Evolutionary conservation across 2,329 filamentous ascomycete species (phyloP).

Genomic region (Aspergillus eucalypticola): DNA sequence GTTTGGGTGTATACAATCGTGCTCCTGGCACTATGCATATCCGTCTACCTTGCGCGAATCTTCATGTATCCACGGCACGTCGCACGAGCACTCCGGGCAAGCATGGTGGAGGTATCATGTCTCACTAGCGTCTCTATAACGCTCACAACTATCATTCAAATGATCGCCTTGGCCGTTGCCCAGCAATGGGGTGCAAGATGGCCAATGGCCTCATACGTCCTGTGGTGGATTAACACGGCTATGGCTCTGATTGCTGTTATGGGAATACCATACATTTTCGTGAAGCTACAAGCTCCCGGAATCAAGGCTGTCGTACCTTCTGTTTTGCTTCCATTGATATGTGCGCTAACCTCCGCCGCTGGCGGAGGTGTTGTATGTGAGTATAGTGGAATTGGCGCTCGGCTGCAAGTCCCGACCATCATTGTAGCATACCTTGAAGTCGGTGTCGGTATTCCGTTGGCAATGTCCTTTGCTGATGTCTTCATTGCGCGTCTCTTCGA

Average conservation of each 20-base stretch:
- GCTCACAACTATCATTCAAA: conserved; percentile 36
- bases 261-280: conserved; percentile 37
- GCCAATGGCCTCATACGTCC: conserved; percentile 35
- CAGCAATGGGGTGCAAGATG: conserved; percentile 27
- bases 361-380: conserved; percentile 40
- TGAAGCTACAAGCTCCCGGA: conserved; percentile 40
- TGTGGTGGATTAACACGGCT: conserved; percentile 45
- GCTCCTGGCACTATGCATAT: conserved; percentile 30
- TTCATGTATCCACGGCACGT: conserved; percentile 35
- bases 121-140: conserved; percentile 43
- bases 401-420: conserved; percentile 41
- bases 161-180: conserved; percentile 50
- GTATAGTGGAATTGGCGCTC: conserved; percentile 25
- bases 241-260: conserved; percentile 37
- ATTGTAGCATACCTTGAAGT: conserved; percentile 45
- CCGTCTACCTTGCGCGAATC: conserved; percentile 36
- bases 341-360: conserved; percentile 43
- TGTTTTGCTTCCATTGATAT: conserved; percentile 42
- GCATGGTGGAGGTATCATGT: conserved; percentile 40
- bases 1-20: conserved; percentile 43
- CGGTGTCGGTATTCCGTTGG: conserved; percentile 37
- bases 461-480: conserved; percentile 34
- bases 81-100: conserved; percentile 28
- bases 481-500: conserved; percentile 37
- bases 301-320: conserved; percentile 36